Percentiles rank a stretch among this genome's conserved stretches.
phyloP scores from a whole-genome alignment of 805 yeast species.

The Saccharomycopsis sp. region DNA sequence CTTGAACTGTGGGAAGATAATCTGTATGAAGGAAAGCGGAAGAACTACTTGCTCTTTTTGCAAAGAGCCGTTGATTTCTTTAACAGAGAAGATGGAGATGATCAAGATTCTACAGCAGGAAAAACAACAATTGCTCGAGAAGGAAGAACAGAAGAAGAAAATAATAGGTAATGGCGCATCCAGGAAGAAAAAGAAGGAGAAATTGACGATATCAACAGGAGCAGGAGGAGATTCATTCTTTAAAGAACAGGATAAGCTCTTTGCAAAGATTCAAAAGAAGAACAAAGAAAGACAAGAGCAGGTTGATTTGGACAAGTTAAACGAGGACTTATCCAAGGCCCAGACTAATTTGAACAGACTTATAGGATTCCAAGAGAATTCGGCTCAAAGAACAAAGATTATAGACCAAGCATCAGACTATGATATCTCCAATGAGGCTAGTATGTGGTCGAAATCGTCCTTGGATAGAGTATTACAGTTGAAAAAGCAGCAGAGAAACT shows the following conservation, averaged over 20 bases:
- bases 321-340: slow-evolving; percentile 53
- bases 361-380: slow-evolving; percentile 74
- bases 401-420: slow-evolving; percentile 91
- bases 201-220: slow-evolving; percentile 45
- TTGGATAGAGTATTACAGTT: slow-evolving; percentile 78
- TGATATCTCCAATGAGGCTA: slow-evolving; percentile 44
- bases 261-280: slow-evolving; percentile 51
- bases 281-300: slow-evolving; percentile 34
- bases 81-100: slow-evolving; percentile 56
- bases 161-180: slow-evolving; percentile 22
- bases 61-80: slow-evolving; percentile 56
- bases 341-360: slow-evolving; percentile 67
- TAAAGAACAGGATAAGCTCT: slow-evolving; percentile 59
- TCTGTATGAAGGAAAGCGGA: slow-evolving; percentile 83
- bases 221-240: slow-evolving; percentile 55
- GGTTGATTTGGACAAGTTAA: slow-evolving; percentile 19
- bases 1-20: slow-evolving; percentile 86
- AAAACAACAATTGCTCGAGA: slow-evolving; percentile 37
- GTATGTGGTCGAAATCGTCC: slow-evolving; percentile 76
- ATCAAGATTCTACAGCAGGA: slow-evolving; percentile 47
- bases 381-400: slow-evolving; percentile 84
- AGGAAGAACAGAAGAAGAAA: slow-evolving; percentile 22
- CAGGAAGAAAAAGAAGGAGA: slow-evolving; percentile 36
- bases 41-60: slow-evolving; percentile 81
- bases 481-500: slow-evolving; percentile 74